phyloP scores from a whole-genome alignment of 441 rosid genomes.

The Sinapis alba region DNA sequence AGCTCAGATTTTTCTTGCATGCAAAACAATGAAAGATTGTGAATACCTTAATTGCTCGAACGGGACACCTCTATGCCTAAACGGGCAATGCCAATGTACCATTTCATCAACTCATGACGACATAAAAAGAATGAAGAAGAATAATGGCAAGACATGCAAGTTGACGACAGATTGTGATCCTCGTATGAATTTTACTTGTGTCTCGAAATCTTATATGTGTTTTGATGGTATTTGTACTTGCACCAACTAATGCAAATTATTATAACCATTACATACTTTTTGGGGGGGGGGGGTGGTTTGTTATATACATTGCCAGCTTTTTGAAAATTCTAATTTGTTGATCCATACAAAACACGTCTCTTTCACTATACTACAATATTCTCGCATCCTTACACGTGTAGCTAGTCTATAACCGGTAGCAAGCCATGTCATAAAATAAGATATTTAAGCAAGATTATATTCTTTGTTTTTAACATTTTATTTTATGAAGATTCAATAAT shows the following conservation, averaged over 20 bases:
- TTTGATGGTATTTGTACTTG: slow-evolving; percentile 7
- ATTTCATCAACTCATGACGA: neutral
- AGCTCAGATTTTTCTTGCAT: slow-evolving; percentile 17
- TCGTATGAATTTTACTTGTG: slow-evolving; percentile 5
- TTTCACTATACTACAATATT: neutral
- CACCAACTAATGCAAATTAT: neutral
- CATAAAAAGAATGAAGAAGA: neutral
- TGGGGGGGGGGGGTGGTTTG: neutral
- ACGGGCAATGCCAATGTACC: slow-evolving; percentile 20
- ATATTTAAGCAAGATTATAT: neutral
- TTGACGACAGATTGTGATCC: slow-evolving; percentile 21
- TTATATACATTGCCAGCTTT: neutral
- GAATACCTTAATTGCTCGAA: slow-evolving; percentile 17
- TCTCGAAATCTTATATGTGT: slow-evolving; percentile 1
- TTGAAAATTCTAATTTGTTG: neutral
- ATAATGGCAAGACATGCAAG: neutral
- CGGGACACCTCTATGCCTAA: slow-evolving; percentile 15
- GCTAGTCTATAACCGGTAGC: neutral
- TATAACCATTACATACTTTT: neutral
- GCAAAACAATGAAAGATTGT: slow-evolving; percentile 18
- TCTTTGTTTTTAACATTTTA: neutral
- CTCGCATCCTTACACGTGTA: neutral
- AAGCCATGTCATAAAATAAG: neutral
- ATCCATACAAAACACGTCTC: neutral
- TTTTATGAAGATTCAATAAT: neutral